Conservation (phyloP, 2,329 filamentous ascomycete species). For the Cercospora zeina region DNA sequence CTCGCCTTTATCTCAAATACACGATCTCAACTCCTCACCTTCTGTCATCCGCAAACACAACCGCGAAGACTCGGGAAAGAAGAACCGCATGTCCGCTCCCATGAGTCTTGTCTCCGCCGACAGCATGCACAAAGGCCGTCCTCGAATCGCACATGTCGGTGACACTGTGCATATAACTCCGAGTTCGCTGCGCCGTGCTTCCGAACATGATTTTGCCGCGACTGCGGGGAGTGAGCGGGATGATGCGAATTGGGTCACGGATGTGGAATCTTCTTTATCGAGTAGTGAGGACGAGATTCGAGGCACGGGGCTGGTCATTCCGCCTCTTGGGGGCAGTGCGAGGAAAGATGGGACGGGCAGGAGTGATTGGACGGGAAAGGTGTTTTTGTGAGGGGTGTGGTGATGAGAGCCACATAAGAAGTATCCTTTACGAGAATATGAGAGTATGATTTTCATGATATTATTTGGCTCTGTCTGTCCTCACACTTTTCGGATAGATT, state of each 20-base stretch:
- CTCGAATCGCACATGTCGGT: constrained; percentile 26
- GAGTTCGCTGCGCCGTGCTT: constrained; percentile 36
- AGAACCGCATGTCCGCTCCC: constrained; percentile 33
- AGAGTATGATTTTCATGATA: constrained; percentile 5
- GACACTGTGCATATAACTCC: constrained; percentile 31
- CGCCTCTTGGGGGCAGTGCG: constrained; percentile 9
- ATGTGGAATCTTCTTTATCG: constrained; percentile 21
- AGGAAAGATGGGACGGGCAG: constrained; percentile 25
- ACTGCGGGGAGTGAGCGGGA: constrained; percentile 28
- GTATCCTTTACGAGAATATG: neutral
- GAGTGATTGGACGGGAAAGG: constrained; percentile 31
- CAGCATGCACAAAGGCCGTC: constrained; percentile 33
- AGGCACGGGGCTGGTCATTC: constrained; percentile 26
- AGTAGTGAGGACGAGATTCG: constrained; percentile 22
- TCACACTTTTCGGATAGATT: neutral
- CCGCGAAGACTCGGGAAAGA: neutral
- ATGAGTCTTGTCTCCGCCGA: constrained; percentile 35
- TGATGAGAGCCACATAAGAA: neutral
- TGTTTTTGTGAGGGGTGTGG: constrained; percentile 26
- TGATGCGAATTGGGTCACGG: constrained; percentile 17
- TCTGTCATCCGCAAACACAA: neutral
- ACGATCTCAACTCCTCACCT: constrained; percentile 4
- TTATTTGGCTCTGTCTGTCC: neutral
- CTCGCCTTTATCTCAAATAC: constrained; percentile 31
- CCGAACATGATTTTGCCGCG: constrained; percentile 27